These are phyloP conservation scores for Pelargonium nanum DNA, from an alignment of 345 rosid genomes.

Conservation along the genomic window DNA sequence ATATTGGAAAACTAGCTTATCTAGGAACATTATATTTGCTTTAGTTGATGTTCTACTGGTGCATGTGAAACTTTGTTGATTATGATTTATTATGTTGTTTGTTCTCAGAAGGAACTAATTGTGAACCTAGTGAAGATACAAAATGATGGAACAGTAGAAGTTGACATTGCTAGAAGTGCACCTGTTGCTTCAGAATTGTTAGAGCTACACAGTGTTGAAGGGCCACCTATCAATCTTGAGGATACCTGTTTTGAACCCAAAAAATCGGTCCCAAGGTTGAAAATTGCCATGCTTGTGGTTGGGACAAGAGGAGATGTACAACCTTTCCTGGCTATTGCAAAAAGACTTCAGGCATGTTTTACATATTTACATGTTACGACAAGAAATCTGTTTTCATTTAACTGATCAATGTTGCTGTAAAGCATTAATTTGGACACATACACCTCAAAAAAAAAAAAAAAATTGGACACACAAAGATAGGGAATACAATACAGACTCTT, in stretches of 20 bases:
- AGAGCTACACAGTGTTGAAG: constrained; percentile 54
- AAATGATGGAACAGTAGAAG: constrained; percentile 92
- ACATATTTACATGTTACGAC: not conserved
- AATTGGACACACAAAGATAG: too few species aligned
- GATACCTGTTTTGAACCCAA: constrained; percentile 30
- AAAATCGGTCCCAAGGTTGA: constrained; percentile 64
- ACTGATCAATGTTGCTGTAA: constrained; percentile 2
- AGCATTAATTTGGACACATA: too few species aligned
- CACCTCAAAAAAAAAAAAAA: too few species aligned
- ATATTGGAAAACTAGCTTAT: not conserved
- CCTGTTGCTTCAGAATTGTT: constrained; percentile 74
- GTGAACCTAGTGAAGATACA: constrained; percentile 80
- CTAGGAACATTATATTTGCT: too few species aligned
- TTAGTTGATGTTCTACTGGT: too few species aligned
- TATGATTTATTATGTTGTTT: constrained; percentile 6
- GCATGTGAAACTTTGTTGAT: not conserved
- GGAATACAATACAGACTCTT: too few species aligned
- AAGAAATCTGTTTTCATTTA: not conserved
- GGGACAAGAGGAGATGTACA: constrained; percentile 99
- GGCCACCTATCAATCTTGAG: constrained; percentile 27
- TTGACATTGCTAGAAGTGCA: constrained; percentile 52
- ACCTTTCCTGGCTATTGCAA: constrained; percentile 89
- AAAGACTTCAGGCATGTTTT: constrained; percentile 75
- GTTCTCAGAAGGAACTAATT: constrained; percentile 63
- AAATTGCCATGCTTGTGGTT: constrained; percentile 77